Percentiles rank a stretch among this genome's conserved stretches.
Evolutionary conservation across 1,284 basidiomycete genomes (phyloP).

Genomic region (Malassezia globosa): DNA sequence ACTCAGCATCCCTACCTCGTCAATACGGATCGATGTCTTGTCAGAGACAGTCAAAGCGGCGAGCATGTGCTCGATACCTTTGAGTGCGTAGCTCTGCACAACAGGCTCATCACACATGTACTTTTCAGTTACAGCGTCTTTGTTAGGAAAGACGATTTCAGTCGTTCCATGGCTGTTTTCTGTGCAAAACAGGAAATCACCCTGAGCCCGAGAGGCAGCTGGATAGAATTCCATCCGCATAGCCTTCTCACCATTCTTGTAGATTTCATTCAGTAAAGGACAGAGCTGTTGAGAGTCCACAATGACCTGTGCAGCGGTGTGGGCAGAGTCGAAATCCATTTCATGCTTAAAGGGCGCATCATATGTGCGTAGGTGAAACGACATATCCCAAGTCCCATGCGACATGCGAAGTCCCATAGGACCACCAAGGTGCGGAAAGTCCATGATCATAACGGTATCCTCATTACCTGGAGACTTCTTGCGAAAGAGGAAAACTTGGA

Average conservation of each 20-base stretch:
- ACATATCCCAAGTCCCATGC: not conserved
- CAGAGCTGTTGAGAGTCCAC: slow-evolving; percentile 12
- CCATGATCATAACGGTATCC: not conserved
- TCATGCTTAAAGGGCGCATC: not conserved
- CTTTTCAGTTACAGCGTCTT: slow-evolving; percentile 10
- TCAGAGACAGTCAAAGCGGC: slow-evolving; percentile 25
- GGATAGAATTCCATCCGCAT: slow-evolving; percentile 3
- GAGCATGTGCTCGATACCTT: slow-evolving; percentile 18
- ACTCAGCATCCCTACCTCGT: slow-evolving; percentile 33
- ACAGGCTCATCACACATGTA: slow-evolving; percentile 2
- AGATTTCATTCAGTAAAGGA: slow-evolving; percentile 6
- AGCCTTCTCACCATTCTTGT: not conserved
- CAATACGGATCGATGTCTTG: slow-evolving; percentile 34
- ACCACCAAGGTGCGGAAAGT: slow-evolving; percentile 8
- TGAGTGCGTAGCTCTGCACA: not conserved
- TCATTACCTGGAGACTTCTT: not conserved
- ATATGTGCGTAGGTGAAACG: slow-evolving; percentile 15
- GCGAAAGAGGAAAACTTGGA: not conserved
- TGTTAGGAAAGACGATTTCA: slow-evolving; percentile 11
- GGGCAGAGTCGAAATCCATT: not conserved
- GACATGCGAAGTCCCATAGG: slow-evolving; percentile 8
- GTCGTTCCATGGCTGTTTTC: slow-evolving; percentile 9
- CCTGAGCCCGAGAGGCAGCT: not conserved
- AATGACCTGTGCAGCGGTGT: slow-evolving; percentile 9
- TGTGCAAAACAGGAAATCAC: slow-evolving; percentile 3